Base-by-base conservation (phyloP, 768 basidiomycete genomes). In the Suillus bovinus region DNA sequence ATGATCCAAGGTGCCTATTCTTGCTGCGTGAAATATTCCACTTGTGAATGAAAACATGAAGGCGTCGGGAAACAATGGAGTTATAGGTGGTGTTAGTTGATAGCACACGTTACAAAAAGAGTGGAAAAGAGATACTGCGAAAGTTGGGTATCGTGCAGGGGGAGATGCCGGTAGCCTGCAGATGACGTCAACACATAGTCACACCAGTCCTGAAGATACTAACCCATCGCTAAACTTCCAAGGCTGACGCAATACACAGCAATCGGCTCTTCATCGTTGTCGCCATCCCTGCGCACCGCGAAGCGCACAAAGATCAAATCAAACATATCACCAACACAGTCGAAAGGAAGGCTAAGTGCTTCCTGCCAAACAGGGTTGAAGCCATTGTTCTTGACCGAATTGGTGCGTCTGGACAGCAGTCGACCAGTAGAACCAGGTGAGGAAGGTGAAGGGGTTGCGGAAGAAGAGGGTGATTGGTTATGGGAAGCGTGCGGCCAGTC, bases 281-380 rank as follows among this genome's bases (percentile, higher is more conserved):
- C 76, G 16, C 82, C 84, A 47, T 88, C 86, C 70, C 90, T 86
- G 66, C 85, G 80, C 20, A 98, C 86, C 31, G 85, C 82, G 64
- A 98, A 88, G 60, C 86, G 80, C 33, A 97, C 84, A 73, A 98
- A 98, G 36, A 93, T 84, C 31, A 98, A 80, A 34, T 95, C 92
- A 63, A 77, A 78, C 90, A 96, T 92, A 62, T 82, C 83, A 0
- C 89, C 86, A 33, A 89, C 81, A 67, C 88, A 87, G 56, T 86
- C 85, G 69, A 95, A 95, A n/a, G 88, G 87, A 24, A 96, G 73
- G 22, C 76, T 74, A 29, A 95, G 74, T 42, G 72, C 71, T 68
- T 94, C 86, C 64, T 93, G 82, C 92, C 95, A 98, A 2, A 85
- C 60, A 0, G 96, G 96, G 73, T 97, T 97, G 79, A 96, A 95